Base-by-base conservation (phyloP, 495 filamentous ascomycete species). In the Daldinia bambusicola region DNA sequence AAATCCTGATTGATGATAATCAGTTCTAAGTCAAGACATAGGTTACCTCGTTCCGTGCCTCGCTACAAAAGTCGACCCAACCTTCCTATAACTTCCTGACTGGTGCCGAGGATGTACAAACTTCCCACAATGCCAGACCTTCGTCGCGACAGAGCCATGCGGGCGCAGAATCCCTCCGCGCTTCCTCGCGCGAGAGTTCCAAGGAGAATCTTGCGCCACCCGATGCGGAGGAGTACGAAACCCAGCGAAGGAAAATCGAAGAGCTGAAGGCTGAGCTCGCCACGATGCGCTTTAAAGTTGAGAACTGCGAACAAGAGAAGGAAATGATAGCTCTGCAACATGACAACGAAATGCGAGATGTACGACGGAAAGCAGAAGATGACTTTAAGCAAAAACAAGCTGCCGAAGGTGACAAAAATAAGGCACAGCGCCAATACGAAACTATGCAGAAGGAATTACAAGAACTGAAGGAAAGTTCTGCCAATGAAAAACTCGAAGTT, bases 351-450 rank as follows among this genome's bases (percentile, higher is more conserved):
- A 76, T 96, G 20, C 86, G 93, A 48, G 92, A 94, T 20, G 81
- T 89, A 4, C 89, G 92, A 72, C 80, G 87, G 31, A 92, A 89
- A 69, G 89, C 89, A 13, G 94, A 97, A 70, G 89, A 92, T 7
- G 93, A 97, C 69, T 95, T 93, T 77, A 86, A 90, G 66, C 90
- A 89, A 71, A 92, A 92, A 38, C 93, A 97, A 79, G 90, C 88
- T 16, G 85, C 86, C 61, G 86, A 98, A 75, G 84, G 86, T 1
- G 86, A 91, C n/a, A 89, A 86, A 65, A 83, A 88, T 38, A 89
- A 89, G 51, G 86, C 90, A 0, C 84, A 82, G 57, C 85, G 89
- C 18, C 95, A 94, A 74, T 88, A 89, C 68, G 93, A 97, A 60
- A 74, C 84, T 0, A 77, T 96, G 9, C 84, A 88, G 14, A 84